These are phyloP conservation scores for Daldinia decipiens DNA, from an alignment of 495 filamentous ascomycete species.

Conservation along the genomic window DNA sequence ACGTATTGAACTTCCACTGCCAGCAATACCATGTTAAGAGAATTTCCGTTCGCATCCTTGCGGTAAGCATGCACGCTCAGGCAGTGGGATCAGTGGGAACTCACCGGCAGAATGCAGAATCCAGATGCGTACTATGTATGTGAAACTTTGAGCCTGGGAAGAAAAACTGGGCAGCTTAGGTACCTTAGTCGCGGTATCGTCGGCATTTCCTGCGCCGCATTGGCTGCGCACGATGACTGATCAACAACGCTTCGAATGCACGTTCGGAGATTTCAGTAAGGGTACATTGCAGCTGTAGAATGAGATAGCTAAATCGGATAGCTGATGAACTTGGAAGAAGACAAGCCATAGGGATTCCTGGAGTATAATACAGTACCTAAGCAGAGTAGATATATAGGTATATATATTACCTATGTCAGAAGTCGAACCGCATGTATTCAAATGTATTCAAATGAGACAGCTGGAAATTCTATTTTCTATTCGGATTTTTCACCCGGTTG, in stretches of 20 bases:
- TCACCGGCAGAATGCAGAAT: conserved; percentile 15
- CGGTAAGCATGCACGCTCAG: conserved; percentile 31
- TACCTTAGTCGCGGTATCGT: conserved; percentile 19
- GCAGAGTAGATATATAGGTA: conserved; percentile 23
- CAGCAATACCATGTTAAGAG: conserved; percentile 8
- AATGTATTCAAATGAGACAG: background rate
- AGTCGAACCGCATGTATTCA: too few relatives aligned
- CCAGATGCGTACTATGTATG: conserved; percentile 14
- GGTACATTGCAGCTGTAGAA: conserved; percentile 11
- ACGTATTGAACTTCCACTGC: conserved; percentile 11
- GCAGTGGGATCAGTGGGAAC: conserved; percentile 17
- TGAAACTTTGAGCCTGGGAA: conserved; percentile 1
- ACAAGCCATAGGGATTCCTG: conserved; percentile 11
- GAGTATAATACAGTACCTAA: conserved; percentile 19
- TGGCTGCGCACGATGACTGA: conserved; percentile 17
- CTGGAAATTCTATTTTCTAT: background rate
- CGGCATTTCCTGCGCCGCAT: background rate
- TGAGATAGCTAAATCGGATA: conserved; percentile 8
- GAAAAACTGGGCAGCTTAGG: background rate
- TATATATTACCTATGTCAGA: too few relatives aligned
- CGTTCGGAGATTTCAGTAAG: conserved; percentile 38
- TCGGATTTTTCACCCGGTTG: background rate
- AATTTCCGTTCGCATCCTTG: conserved; percentile 8
- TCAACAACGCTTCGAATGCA: conserved; percentile 32
- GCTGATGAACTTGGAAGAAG: conserved; percentile 3